Conservation (phyloP, 2,329 filamentous ascomycete genomes). For the Aspergillus eucalypticola region DNA sequence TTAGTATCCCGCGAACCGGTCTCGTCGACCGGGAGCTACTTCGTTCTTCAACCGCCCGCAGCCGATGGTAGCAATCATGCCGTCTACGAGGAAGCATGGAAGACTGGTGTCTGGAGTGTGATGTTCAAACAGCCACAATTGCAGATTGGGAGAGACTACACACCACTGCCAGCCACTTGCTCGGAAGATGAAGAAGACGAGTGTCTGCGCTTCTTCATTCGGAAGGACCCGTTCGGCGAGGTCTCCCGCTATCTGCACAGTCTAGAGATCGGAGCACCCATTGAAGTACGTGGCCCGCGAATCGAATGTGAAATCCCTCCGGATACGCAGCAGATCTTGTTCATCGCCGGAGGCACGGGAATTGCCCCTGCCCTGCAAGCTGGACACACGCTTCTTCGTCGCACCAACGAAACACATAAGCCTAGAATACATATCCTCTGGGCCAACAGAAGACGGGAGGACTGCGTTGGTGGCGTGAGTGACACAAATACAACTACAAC, state of each 20-base stretch:
- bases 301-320: slow-evolving; percentile 64
- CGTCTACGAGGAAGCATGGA: slow-evolving; percentile 54
- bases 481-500: slow-evolving; percentile 40
- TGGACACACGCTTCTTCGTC: slow-evolving; percentile 58
- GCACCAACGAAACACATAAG: slow-evolving; percentile 31
- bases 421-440: slow-evolving; percentile 72
- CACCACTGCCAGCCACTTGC: slow-evolving; percentile 63
- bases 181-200: slow-evolving; percentile 36
- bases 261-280: slow-evolving; percentile 60
- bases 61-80: slow-evolving; percentile 34
- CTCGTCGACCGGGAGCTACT: slow-evolving; percentile 50
- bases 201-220: slow-evolving; percentile 71
- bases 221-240: slow-evolving; percentile 77
- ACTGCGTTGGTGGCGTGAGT: slow-evolving; percentile 63
- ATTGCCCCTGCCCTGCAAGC: slow-evolving; percentile 87
- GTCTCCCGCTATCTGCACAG: slow-evolving; percentile 78
- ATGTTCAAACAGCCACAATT: slow-evolving; percentile 93
- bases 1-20: slow-evolving; percentile 46
- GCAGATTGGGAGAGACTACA: slow-evolving; percentile 90
- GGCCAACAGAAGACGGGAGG: slow-evolving; percentile 70
- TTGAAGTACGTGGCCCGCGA: slow-evolving; percentile 79
- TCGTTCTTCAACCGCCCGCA: slow-evolving; percentile 43
- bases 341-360: slow-evolving; percentile 89
- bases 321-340: slow-evolving; percentile 64
- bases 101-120: slow-evolving; percentile 76